Conservation (phyloP, 768 basidiomycete species). For the Strobilomyces confusus region DNA sequence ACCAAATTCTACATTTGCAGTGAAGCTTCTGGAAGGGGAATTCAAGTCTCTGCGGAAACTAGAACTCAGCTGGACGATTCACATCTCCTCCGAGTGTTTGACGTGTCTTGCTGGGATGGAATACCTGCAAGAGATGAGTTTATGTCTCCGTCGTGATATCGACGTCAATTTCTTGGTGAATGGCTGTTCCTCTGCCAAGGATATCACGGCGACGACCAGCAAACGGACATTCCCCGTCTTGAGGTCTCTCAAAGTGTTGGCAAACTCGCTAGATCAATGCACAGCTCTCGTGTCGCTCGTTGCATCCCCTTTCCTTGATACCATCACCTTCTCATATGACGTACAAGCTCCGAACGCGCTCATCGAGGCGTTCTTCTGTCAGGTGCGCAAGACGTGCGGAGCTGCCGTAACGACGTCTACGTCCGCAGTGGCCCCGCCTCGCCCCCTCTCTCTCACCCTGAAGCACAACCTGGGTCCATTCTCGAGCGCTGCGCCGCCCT, state of each 20-base stretch:
- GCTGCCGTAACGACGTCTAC: background rate
- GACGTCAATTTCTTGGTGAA: constrained; percentile 9
- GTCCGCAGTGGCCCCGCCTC: background rate
- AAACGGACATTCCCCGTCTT: constrained; percentile 21
- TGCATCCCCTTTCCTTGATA: constrained; percentile 21
- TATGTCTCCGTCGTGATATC: constrained; percentile 21
- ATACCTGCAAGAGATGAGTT: constrained; percentile 22
- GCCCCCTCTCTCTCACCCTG: constrained; percentile 22
- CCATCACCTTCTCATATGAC: constrained; percentile 26
- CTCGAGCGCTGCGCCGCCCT: constrained; percentile 21
- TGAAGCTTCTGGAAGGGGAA: constrained; percentile 15
- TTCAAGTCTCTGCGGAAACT: constrained; percentile 22
- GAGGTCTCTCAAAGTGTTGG: constrained; percentile 21
- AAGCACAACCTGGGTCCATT: constrained; percentile 24
- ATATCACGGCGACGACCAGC: background rate
- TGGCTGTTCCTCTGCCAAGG: constrained; percentile 1
- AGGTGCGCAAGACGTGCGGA: constrained; percentile 18
- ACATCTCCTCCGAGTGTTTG: constrained; percentile 22
- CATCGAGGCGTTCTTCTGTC: constrained; percentile 23
- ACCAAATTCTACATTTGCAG: constrained; percentile 6
- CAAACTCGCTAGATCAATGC: constrained; percentile 28
- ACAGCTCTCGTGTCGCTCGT: constrained; percentile 23
- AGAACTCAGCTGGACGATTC: constrained; percentile 23
- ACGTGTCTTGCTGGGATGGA: constrained; percentile 18
- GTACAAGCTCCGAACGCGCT: constrained; percentile 20